Percentiles rank a stretch among this genome's conserved stretches.
These are phyloP conservation scores for Canna indica DNA, from an alignment of 176 grass and related monocot genomes.

Conservation along the genomic window DNA sequence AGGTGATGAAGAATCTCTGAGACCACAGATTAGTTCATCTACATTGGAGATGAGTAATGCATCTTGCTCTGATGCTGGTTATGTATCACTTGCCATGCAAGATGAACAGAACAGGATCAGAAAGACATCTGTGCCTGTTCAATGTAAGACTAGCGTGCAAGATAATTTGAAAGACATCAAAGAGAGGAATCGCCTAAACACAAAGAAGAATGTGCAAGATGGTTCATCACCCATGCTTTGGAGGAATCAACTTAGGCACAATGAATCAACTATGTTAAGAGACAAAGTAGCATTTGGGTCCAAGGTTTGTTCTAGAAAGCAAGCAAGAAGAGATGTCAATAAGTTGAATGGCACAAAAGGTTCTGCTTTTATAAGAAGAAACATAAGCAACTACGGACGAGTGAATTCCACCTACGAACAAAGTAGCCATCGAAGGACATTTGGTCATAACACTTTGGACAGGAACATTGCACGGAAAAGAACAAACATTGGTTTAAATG, in stretches of 20 bases:
- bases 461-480: conserved; percentile 1
- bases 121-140: not conserved
- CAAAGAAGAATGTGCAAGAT: not conserved
- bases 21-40: conserved; percentile 4
- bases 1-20: not conserved
- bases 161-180: not conserved
- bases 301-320: not conserved
- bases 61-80: conserved; percentile 1
- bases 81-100: not conserved
- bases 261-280: not conserved
- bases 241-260: conserved; percentile 1
- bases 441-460: not conserved
- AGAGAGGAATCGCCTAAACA: not conserved
- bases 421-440: not conserved
- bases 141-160: not conserved
- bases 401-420: not conserved
- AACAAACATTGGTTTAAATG: not conserved
- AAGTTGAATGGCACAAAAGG: not conserved
- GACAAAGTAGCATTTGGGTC: not conserved
- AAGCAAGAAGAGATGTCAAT: not conserved
- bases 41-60: not conserved
- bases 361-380: not conserved
- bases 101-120: not conserved
- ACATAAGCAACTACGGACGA: not conserved
- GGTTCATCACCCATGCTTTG: not conserved